Conservation (phyloP, 768 basidiomycete genomes). For the Lepiota brunneoincarnata region DNA sequence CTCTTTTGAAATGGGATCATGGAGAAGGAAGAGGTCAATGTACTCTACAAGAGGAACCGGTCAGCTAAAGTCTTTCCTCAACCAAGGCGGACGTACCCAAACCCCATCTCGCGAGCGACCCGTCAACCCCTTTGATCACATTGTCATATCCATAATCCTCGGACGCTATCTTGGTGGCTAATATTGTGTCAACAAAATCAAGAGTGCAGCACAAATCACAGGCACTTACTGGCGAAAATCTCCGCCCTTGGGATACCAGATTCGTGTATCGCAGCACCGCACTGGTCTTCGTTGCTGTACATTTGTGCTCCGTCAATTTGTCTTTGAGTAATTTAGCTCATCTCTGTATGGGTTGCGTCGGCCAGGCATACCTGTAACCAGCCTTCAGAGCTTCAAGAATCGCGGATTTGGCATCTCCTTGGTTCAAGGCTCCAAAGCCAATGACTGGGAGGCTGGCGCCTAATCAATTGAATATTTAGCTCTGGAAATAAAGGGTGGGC, state of each 20-base stretch:
- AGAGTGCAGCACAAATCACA: not conserved
- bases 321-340: conserved; percentile 22
- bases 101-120: conserved; percentile 11
- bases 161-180: conserved; percentile 16
- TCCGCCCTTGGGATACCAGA: conserved; percentile 46
- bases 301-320: conserved; percentile 61
- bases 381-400: conserved; percentile 54
- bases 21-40: conserved; percentile 71
- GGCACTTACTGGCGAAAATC: conserved; percentile 61
- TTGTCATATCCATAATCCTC: conserved; percentile 12
- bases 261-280: conserved; percentile 47
- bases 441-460: conserved; percentile 54
- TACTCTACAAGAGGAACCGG: conserved; percentile 23
- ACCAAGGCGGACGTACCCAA: conserved; percentile 5
- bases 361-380: conserved; percentile 48
- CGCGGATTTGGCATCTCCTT: conserved; percentile 43
- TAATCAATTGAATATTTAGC: not conserved
- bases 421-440: conserved; percentile 63
- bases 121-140: conserved; percentile 12
- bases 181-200: not conserved
- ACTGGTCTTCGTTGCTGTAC: conserved; percentile 52
- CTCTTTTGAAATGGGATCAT: conserved; percentile 58
- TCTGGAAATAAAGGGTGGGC: not conserved
- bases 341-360: not conserved
- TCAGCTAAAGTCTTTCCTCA: not conserved